Base-by-base conservation (phyloP, 352 stramenopile species). In the Phytopythium litorale region DNA sequence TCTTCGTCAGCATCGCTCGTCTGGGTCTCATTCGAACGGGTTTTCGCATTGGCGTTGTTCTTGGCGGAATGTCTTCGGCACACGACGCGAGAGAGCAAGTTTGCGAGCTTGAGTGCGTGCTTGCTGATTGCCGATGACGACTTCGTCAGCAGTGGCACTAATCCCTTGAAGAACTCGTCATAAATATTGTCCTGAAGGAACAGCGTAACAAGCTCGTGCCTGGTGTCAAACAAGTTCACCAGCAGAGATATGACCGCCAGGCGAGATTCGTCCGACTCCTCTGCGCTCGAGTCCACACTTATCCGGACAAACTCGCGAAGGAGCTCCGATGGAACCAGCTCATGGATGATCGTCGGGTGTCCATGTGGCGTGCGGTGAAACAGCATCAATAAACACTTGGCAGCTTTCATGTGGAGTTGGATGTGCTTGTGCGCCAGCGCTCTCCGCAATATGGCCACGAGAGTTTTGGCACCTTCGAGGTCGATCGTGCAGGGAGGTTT, bases 201-300 rank as follows among this genome's bases (percentile, higher is more conserved):
- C 21, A 84, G 50, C 28, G 72, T 73, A 9, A 95, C 70, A 35
- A 93, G 46, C 48, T 76, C 65, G 5, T 69, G 60, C 7, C 71
- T 68, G 45, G 74, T 81, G 60, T 91, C 84, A 54, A 95, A 81
- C 37, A 95, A 68, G 63, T 89, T 66, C 7, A 87, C 67, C 33
- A 95, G 50, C 35, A 95, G 62, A 21, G 79, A 72, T 6, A 86
- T 76, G 58, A 87, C 79, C 18, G 82, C 78, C 37, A 84, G 73
- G 13, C 83, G 79, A 8, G 81, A 88, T 35, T 91, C 82, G n/a
- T 89, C 73, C 7, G 80, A 83, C 63, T 93, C 84, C 37, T 79
- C 72, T 5, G 65, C 68, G 38, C 60, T 79, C 15, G 64, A 56
- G 42, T 84, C 86, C 0, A 76, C 69, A 32, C 86, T 67, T 0